Evolutionary conservation across 1,284 basidiomycete species (phyloP).

Genomic region (Papiliotrema terrestris): DNA sequence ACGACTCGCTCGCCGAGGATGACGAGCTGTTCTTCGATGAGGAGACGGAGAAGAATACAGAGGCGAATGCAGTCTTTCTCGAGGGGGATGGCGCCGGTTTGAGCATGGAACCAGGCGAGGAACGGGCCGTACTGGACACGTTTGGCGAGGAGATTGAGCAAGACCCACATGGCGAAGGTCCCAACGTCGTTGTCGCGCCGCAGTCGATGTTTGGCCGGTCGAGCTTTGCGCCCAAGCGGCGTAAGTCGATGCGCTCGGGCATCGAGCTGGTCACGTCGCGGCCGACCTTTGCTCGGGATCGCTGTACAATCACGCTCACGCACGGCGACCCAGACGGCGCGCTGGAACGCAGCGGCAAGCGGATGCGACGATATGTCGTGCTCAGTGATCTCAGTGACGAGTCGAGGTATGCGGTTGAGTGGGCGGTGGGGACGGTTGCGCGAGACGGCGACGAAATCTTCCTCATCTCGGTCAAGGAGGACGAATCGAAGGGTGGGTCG

Average conservation of each 20-base stretch:
- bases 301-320: conserved; percentile 83
- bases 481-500: conserved; percentile 74
- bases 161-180: conserved; percentile 54
- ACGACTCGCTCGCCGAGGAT: conserved; percentile 44
- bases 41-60: conserved; percentile 68
- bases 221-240: conserved; percentile 16
- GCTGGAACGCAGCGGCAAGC: conserved; percentile 56
- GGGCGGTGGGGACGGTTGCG: conserved; percentile 94
- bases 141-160: conserved; percentile 55
- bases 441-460: conserved; percentile 89
- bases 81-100: conserved; percentile 36
- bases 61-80: conserved; percentile 63
- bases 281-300: conserved; percentile 82
- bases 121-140: conserved; percentile 49
- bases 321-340: conserved; percentile 72
- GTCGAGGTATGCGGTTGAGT: conserved; percentile 84
- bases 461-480: conserved; percentile 87
- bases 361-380: conserved; percentile 73
- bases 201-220: conserved; percentile 37
- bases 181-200: conserved; percentile 67
- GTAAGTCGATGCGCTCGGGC: conserved; percentile 34
- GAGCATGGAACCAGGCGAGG: conserved; percentile 34
- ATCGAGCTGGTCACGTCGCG: conserved; percentile 61
- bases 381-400: conserved; percentile 93
- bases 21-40: conserved; percentile 62